Evolutionary conservation across 1,284 basidiomycete species (phyloP), one percentile per base, ranked within the genome.

Genomic region (Neolentinus lepideus): DNA sequence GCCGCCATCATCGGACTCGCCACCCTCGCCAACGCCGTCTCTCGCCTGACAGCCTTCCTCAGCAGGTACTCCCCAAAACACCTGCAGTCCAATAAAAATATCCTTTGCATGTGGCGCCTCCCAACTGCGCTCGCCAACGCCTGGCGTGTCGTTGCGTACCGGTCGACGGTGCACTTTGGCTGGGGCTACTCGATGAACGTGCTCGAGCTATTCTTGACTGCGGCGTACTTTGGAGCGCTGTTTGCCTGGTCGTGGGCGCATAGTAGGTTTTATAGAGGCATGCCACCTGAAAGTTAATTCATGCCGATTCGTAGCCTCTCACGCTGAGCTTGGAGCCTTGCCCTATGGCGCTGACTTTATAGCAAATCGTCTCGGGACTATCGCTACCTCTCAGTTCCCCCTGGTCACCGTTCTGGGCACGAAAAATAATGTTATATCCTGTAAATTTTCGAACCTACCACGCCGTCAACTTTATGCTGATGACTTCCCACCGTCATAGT

Each of bases 71-170:
- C 58, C n/a, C n/a, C n/a, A n/a, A n/a, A 54, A 59, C 66, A 8
- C 48, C 54, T 25, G 60, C 26, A 58, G 55, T 3, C 35, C 61
- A 4, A 53, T 47, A 31, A 56, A 64, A 47, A 22, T 16, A 50
- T 3, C 8, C 22, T n/a, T 50, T 3, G 9, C 6, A 14, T 50
- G 12, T 29, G 47, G 24, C 47, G 47, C 21, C 8, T 50, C 6
- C 8, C 47, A 12, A 4, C 25, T 29, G 47, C 47, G n/a, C 47
- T 50, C 22, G 47, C 27, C 47, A 50, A 50, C 22, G 22, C 27
- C 22, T 50, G 27, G 24, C 22, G 47, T 12, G 27, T 50, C 16
- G n/a, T 50, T 21, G 47, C 27, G 14, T 50, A 26, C 24, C 47
- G 47, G 27, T 26, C 47, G 24, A 50, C 47, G 6, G 27, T 50